Evolutionary conservation across 164 flowering plant genomes (phyloP).

Genomic region (Kingdonia uniflora): DNA sequence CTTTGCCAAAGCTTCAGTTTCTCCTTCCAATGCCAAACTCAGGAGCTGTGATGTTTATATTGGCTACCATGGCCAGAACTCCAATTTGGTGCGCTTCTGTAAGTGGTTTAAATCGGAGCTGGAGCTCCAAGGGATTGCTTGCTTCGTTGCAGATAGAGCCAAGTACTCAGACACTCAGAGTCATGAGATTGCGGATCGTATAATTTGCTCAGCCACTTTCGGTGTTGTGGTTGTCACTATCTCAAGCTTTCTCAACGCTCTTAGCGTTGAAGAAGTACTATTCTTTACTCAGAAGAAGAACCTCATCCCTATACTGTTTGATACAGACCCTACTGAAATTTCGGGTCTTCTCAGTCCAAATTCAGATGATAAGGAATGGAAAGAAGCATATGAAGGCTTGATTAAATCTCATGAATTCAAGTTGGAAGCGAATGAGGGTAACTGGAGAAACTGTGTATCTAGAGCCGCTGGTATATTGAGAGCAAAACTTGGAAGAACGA

Average conservation of each 20-base stretch:
- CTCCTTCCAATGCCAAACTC: conserved; percentile 63
- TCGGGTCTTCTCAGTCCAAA: conserved; percentile 27
- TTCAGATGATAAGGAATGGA: conserved; percentile 54
- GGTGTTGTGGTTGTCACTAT: conserved; percentile 62
- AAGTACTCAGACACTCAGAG: conserved; percentile 71
- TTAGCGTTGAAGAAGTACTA: conserved; percentile 63
- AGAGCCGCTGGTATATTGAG: conserved; percentile 47
- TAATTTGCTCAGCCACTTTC: conserved; percentile 63
- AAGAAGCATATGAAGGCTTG: conserved; percentile 60
- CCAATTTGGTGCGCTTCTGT: conserved; percentile 56
- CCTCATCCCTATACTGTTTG: conserved; percentile 60
- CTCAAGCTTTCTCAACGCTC: conserved; percentile 39
- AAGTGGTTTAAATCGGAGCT: conserved; percentile 92
- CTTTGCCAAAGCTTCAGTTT: conserved; percentile 49
- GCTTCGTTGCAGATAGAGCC: conserved; percentile 78
- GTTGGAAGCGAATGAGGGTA: conserved; percentile 56
- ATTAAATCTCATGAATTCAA: conserved; percentile 53
- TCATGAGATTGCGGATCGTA: conserved; percentile 83
- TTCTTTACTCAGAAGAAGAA: conserved; percentile 89
- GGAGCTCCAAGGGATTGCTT: conserved; percentile 82
- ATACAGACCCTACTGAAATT: conserved; percentile 35
- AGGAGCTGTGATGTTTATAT: conserved; percentile 91
- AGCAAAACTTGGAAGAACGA: conserved; percentile 65
- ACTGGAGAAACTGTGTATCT: conserved; percentile 62
- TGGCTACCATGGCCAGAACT: conserved; percentile 65